Conservation (phyloP, 192 early-diverging fungal species). For the Podila minutissima region DNA sequence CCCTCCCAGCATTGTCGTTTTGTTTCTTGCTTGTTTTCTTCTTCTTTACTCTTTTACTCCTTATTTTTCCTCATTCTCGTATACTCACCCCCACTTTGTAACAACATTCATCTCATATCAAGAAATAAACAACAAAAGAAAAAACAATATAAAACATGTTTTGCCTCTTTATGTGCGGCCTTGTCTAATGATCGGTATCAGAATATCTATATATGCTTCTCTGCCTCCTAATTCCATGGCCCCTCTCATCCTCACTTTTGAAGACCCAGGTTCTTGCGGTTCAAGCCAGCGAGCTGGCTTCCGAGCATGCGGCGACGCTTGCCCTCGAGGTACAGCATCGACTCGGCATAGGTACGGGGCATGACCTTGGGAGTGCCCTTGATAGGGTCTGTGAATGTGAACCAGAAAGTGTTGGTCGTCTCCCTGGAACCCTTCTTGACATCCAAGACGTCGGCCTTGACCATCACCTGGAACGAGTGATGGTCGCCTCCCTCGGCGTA, state of each 20-base stretch:
- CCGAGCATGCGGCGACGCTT: constrained; percentile 58
- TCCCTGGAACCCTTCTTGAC: constrained; percentile 63
- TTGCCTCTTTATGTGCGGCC: too few relatives aligned
- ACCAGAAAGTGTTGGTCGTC: constrained; percentile 87
- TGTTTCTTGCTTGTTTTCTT: not conserved
- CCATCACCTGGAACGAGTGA: constrained; percentile 69
- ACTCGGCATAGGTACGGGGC: constrained; percentile 85
- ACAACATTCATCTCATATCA: not conserved
- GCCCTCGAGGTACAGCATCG: constrained; percentile 81
- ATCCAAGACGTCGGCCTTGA: constrained; percentile 81
- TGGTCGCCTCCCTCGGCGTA: constrained; percentile 68
- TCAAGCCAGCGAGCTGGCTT: constrained; percentile 16
- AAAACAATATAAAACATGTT: not conserved
- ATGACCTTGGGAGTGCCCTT: constrained; percentile 65
- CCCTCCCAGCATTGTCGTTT: not conserved
- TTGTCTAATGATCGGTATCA: too few relatives aligned
- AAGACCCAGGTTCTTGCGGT: constrained; percentile 26
- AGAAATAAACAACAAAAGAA: not conserved
- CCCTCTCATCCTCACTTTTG: not conserved
- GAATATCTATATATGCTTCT: too few relatives aligned
- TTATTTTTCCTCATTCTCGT: not conserved
- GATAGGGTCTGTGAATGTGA: constrained; percentile 69
- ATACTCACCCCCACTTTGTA: not conserved
- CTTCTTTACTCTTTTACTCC: not conserved
- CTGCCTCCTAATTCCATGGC: too few relatives aligned